Base-by-base conservation (phyloP, 208 protist genomes). In the Angomonas desouzai region DNA sequence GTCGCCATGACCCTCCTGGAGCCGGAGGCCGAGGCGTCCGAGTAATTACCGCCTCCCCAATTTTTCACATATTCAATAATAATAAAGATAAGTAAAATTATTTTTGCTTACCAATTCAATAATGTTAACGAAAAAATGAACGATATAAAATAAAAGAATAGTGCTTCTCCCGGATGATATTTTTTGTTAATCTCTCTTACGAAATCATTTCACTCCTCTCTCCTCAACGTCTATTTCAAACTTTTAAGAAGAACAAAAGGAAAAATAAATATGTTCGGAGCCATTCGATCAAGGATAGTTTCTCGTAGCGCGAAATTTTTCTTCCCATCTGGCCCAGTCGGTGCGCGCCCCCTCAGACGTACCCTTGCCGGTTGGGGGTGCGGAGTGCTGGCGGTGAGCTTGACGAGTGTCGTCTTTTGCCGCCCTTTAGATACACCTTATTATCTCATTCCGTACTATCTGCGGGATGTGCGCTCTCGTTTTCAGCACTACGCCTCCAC, bases 371-470 rank as follows among this genome's bases (percentile, higher is more conserved):
- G 76, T 27, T 72, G 55, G 65, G 38, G 48, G 29, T 32, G 65
- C 2, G 79, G 79, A 1, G 25, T 80, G 18, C 9, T 48, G 18
- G 38, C 73, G 10, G 59, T 64, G 27, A 38, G 43, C n/a, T 23
- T 66, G 28, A 60, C 38, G 0, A 70, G 57, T 20, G 65, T 78
- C 1, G 87, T 70, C 48, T 55, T 78, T 33, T 90, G 85, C 74
- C 76, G 76, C 29, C 67, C 85, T 16, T 67, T 89, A 20, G 84
- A 93, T 57, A 93, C 85, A 11, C 89, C 89, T 3, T 76, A 81
- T 11, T 96, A 94, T 63, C 74, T 96, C 13, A 92, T 94, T 58
- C 91, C 87, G 48, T 94, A 88, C 61, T 94, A 96, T 68, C 66
- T 96, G 57, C 87, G 87, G 47, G 84, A 90, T 48, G 76, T 89